Base-by-base conservation (phyloP, 192 early-diverging fungal species). In the Backusella tuberculispora region DNA sequence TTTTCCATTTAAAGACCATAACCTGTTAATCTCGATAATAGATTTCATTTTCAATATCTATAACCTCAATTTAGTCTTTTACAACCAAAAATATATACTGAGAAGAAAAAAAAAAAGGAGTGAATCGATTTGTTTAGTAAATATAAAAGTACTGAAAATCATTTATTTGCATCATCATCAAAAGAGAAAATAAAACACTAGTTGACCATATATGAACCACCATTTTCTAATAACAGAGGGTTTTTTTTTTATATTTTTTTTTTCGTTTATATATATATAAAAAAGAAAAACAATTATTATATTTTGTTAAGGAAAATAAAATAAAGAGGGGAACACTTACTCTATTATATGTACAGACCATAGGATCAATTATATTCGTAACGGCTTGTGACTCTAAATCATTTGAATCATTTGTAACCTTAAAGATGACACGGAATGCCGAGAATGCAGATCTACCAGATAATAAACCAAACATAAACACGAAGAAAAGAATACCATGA, bases 281-380 rank as follows among this genome's bases (percentile, higher is more conserved):
- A n/a, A n/a, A n/a, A n/a, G n/a, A n/a, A n/a, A n/a, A n/a, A n/a
- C n/a, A n/a, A n/a, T n/a, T n/a, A n/a, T n/a, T n/a, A n/a, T 14
- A 0, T 9, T n/a, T 38, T 9, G 19, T 72, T 17, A 72, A 40
- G 19, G 53, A 4, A 46, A n/a, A 6, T n/a, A 47, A 45, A 29
- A 1, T 0, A 73, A 15, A 40, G 37, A 5, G n/a, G n/a, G n/a
- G n/a, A n/a, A n/a, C n/a, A 76, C 41, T 53, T 73, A 77, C 71
- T 46, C n/a, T 63, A 29, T 72, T 71, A 26, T 77, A 47, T 45
- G n/a, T 41, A 0, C 38, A 56, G 1, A 73, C 43, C 14, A 26
- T 44, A 13, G 76, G 70, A 53, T 77, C 76, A 43, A 72, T 26
- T 26, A 77, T 67, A 17, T 45, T 19, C 9, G 63, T 72, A 14